A percentile compares a stretch with the other conserved stretches of the same genome.
Conservation (phyloP, 108 stramenopile genomes). For the Nannochloropsis gaditana region DNA sequence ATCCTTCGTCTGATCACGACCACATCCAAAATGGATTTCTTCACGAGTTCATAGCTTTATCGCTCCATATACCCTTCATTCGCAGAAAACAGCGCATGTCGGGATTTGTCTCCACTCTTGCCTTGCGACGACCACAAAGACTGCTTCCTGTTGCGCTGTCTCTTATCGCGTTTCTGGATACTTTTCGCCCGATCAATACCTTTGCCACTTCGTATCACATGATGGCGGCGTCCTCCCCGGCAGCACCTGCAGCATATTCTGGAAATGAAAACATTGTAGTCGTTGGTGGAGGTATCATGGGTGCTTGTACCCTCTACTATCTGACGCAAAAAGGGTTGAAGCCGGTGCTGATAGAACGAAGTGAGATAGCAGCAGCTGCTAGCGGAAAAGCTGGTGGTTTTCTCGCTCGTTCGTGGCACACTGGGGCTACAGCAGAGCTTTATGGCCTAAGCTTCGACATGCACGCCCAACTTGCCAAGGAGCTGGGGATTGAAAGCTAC, state of each 20-base stretch:
- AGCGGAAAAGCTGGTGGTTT: constrained; percentile 40
- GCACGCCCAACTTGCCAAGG: constrained; percentile 50
- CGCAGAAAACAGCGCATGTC: background rate
- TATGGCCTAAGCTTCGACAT: constrained; percentile 51
- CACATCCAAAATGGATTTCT: background rate
- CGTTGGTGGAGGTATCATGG: constrained; percentile 22
- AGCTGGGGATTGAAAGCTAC: constrained; percentile 45
- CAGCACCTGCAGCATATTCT: background rate
- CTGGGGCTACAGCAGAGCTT: constrained; percentile 40
- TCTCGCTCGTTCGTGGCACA: constrained; percentile 37
- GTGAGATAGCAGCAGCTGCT: constrained; percentile 48
- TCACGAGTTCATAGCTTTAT: too few species aligned
- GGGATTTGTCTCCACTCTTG: background rate
- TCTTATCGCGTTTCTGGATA: background rate
- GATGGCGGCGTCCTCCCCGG: background rate
- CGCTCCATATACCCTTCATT: background rate
- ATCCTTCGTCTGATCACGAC: background rate
- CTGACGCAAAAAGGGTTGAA: constrained; percentile 45
- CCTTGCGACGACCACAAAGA: background rate
- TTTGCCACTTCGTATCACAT: background rate
- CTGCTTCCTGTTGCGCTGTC: background rate
- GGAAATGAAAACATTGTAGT: background rate
- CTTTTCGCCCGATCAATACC: background rate
- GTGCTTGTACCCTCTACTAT: constrained; percentile 49
- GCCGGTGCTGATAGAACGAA: constrained; percentile 45